Evolutionary conservation across 2,329 filamentous ascomycete species (phyloP), one percentile per base, ranked within the genome.

Genomic region (Alternaria solani): DNA sequence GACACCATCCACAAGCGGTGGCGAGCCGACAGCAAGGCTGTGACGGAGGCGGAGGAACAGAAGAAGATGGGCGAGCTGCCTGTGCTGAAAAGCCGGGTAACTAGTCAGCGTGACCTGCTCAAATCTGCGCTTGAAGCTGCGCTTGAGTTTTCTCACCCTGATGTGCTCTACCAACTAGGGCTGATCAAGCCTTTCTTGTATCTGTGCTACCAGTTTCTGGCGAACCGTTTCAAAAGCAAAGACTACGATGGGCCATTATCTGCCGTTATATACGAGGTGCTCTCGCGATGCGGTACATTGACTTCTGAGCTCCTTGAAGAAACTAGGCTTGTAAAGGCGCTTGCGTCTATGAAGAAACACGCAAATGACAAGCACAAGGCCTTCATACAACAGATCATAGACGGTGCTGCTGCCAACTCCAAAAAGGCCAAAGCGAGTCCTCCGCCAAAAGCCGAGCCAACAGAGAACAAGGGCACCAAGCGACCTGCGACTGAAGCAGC

Each of bases 321-420:
- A 61, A 85, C 88, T 41, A 91, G 91, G 70, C 86, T 93, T 57
- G 85, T 87, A 58, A 87, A 86, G 55, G 85, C 91, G 16, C 83
- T 88, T 41, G 87, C 87, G 62, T 84, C 86, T 8, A 87, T 90
- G 70, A 84, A 83, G 61, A 89, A 87, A 70, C 88, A 87, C 69
- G 89, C 87, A 26, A 88, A 91, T 69, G 83, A 85, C 0, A 86
- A 89, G 53, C 86, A 87, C 48, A 89, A 89, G 68, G 83, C 83
- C 5, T 79, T 89, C 47, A 86, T 90, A 5, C 83, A 84, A 36
- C 83, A 84, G 60, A 88, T 90, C 47, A 77, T 84, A 72, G 71
- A 81, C 63, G 67, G 75, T 49, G 78, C 75, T 49, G 69, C 82
- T 1, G 80, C 83, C 65, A 61, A 81, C 36, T 75, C 78, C 7